A percentile compares a stretch with the other conserved stretches of the same genome.
Conservation (phyloP, 108 stramenopile species). For the Schizochytrium sp. region DNA sequence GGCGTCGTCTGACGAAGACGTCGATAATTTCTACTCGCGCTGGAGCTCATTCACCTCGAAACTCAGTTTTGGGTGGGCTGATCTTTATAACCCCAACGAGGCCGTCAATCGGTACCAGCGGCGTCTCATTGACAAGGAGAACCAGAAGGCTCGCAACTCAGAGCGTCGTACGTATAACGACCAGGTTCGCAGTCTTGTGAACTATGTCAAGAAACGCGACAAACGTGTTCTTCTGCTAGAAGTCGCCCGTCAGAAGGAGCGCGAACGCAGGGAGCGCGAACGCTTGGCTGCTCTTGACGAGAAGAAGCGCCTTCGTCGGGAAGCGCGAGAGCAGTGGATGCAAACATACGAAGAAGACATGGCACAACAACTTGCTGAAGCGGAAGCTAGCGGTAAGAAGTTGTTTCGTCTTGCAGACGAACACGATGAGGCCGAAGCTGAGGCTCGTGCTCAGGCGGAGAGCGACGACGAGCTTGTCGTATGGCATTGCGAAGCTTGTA, state of each 20-base stretch:
- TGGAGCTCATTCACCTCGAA: constrained; percentile 53
- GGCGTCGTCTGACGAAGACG: constrained; percentile 3
- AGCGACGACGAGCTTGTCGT: background rate
- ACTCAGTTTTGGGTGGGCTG: constrained; percentile 66
- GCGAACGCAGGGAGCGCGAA: constrained; percentile 23
- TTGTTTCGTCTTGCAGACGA: constrained; percentile 49
- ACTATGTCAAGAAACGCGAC: constrained; percentile 65
- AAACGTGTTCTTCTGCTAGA: constrained; percentile 50
- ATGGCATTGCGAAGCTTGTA: constrained; percentile 45
- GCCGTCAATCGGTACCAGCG: constrained; percentile 65
- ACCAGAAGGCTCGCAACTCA: constrained; percentile 56
- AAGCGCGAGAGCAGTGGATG: constrained; percentile 7
- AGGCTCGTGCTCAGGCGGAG: background rate
- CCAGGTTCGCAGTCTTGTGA: constrained; percentile 58
- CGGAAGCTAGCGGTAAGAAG: constrained; percentile 6
- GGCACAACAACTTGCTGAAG: constrained; percentile 56
- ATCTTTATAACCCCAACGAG: constrained; percentile 65
- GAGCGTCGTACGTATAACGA: constrained; percentile 62
- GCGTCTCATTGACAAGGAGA: constrained; percentile 67
- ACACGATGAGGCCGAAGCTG: background rate
- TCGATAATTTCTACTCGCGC: constrained; percentile 59
- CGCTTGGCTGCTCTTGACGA: constrained; percentile 48
- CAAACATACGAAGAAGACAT: constrained; percentile 62
- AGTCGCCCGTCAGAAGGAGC: background rate
- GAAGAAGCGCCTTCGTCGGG: constrained; percentile 6